phyloP scores from a whole-genome alignment of 1,139 yeast species.

The Trichomonascaceae sp. region DNA sequence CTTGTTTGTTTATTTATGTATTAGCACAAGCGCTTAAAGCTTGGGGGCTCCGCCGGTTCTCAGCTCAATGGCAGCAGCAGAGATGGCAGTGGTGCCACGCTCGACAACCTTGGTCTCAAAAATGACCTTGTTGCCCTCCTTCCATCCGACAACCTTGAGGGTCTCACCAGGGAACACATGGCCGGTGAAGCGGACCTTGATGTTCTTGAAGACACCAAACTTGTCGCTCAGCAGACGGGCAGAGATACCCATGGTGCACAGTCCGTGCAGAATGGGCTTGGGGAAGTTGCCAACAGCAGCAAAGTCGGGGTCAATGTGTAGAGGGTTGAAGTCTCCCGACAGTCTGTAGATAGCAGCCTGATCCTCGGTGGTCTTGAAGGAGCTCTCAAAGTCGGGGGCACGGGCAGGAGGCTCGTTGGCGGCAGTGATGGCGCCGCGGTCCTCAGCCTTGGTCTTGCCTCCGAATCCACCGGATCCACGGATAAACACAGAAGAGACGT shows the following conservation, averaged over 20 bases:
- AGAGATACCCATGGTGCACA: conserved; percentile 75
- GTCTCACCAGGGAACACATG: conserved; percentile 97
- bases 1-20: too few relatives aligned
- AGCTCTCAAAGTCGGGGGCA: conserved; percentile 55
- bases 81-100: conserved; percentile 65
- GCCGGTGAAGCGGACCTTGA: conserved; percentile 84
- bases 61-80: conserved; percentile 79
- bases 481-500: conserved; percentile 76
- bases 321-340: conserved; percentile 89
- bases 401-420: conserved; percentile 51
- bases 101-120: conserved; percentile 81
- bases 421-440: conserved; percentile 45
- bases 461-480: conserved; percentile 58
- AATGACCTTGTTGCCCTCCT: conserved; percentile 50
- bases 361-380: conserved; percentile 50
- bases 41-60: conserved; percentile 13
- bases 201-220: conserved; percentile 71
- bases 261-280: conserved; percentile 83
- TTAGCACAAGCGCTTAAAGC: conserved; percentile 12
- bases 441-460: conserved; percentile 41
- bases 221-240: conserved; percentile 66
- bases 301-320: conserved; percentile 85
- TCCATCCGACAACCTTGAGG: conserved; percentile 75
- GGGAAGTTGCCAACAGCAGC: conserved; percentile 85
- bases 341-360: conserved; percentile 86